Percentiles rank a stretch among this genome's conserved stretches.
Conservation (phyloP, 208 protist species). For the Acanthamoeba triangularis region DNA sequence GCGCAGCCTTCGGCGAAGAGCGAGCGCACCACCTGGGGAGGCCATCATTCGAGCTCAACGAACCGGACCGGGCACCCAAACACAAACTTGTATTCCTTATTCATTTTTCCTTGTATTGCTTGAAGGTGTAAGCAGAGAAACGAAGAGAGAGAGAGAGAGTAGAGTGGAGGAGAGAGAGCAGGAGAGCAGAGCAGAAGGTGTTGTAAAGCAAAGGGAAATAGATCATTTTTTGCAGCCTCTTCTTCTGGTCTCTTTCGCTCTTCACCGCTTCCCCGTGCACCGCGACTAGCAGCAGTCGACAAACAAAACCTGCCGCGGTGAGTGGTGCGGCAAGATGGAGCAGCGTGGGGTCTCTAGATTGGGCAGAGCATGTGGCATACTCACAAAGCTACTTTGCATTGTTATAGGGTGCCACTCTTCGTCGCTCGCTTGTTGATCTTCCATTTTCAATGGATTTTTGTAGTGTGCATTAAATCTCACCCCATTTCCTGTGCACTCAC, state of each 20-base stretch:
- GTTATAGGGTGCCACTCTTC: not conserved
- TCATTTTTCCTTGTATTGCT: conserved; percentile 18
- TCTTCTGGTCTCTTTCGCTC: no score
- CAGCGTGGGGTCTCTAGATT: not conserved
- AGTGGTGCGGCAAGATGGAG: not conserved
- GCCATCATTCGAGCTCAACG: not conserved
- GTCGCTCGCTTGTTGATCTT: no score
- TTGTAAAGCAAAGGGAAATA: not conserved
- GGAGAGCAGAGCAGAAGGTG: not conserved
- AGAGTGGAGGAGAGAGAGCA: not conserved
- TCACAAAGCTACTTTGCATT: not conserved
- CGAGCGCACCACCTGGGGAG: no score
- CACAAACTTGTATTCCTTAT: conserved; percentile 1
- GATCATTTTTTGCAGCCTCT: no score
- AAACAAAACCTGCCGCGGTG: not conserved
- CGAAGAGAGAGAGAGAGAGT: not conserved
- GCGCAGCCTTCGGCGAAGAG: no score
- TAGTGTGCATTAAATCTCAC: not conserved
- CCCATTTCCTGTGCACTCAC: not conserved
- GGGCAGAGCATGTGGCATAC: not conserved
- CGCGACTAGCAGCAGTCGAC: no score
- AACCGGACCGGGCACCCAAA: not conserved
- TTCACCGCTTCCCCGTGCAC: no score
- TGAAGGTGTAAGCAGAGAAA: conserved; percentile 9
- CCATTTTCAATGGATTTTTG: not conserved